Evolutionary conservation across 2,329 filamentous ascomycete species (phyloP).

Genomic region (Leptographium wingfieldii): DNA sequence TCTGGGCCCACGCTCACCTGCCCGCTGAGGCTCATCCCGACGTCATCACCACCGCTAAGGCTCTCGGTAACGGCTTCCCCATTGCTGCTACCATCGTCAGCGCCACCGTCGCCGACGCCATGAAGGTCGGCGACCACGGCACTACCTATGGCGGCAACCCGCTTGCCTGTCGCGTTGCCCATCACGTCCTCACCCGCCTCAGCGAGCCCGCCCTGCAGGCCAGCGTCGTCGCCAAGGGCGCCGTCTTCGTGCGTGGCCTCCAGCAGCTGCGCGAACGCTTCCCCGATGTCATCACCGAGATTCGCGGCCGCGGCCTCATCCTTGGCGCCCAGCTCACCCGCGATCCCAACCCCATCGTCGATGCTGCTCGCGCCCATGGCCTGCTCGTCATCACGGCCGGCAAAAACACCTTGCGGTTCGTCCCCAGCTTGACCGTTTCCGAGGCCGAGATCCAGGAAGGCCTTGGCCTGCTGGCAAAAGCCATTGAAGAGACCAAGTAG

Average conservation of each 20-base stretch:
- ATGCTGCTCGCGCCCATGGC: constrained; percentile 75
- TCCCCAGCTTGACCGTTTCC: constrained; percentile 72
- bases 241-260: constrained; percentile 36
- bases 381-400: constrained; percentile 86
- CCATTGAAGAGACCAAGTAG: constrained; percentile 32
- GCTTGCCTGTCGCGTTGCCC: constrained; percentile 69
- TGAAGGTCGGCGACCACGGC: constrained; percentile 64
- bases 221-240: constrained; percentile 53
- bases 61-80: constrained; percentile 90
- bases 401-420: constrained; percentile 82
- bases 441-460: constrained; percentile 70
- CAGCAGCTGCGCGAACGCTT: constrained; percentile 32
- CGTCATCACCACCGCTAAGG: constrained; percentile 88
- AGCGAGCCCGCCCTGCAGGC: constrained; percentile 57
- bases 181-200: constrained; percentile 71
- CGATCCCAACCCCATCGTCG: constrained; percentile 63
- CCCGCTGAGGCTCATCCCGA: constrained; percentile 79
- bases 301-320: constrained; percentile 74
- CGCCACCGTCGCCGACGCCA: constrained; percentile 51
- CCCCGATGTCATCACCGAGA: constrained; percentile 63
- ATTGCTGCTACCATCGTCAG: constrained; percentile 68
- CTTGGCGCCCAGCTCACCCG: constrained; percentile 71
- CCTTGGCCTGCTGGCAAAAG: constrained; percentile 60
- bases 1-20: constrained; percentile 78
- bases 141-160: constrained; percentile 94